These are phyloP conservation scores for Pichia paraexigua DNA, from an alignment of 805 yeast genomes.

Conservation along the genomic window DNA sequence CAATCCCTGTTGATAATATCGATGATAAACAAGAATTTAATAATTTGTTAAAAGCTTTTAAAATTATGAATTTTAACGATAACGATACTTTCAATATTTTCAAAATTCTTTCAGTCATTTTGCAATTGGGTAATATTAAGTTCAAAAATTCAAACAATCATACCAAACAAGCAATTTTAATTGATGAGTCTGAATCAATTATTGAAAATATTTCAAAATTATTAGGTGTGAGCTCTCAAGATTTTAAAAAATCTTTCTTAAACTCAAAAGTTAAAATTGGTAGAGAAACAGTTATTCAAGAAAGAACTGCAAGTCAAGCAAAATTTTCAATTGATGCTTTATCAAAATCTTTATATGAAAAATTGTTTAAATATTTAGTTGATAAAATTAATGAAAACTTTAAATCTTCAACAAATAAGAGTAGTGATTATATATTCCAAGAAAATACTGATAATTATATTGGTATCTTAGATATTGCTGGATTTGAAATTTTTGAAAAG, in stretches of 20 bases:
- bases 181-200: slow-evolving; percentile 39
- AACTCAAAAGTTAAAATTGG: slow-evolving; percentile 90
- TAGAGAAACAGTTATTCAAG: slow-evolving; percentile 71
- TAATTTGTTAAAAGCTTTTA: slow-evolving; percentile 56
- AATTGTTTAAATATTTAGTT: slow-evolving; percentile 71
- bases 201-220: slow-evolving; percentile 47
- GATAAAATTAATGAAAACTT: slow-evolving; percentile 65
- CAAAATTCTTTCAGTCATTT: slow-evolving; percentile 60
- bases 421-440: background rate
- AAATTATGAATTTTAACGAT: slow-evolving; percentile 59
- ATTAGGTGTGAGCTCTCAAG: slow-evolving; percentile 49
- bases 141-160: slow-evolving; percentile 48
- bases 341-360: slow-evolving; percentile 80
- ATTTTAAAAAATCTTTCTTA: slow-evolving; percentile 52
- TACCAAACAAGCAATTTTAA: slow-evolving; percentile 68
- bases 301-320: slow-evolving; percentile 73
- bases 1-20: slow-evolving; percentile 55
- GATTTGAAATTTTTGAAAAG: slow-evolving; percentile 50
- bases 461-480: slow-evolving; percentile 56
- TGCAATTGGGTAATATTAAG: slow-evolving; percentile 80
- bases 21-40: slow-evolving; percentile 68
- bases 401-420: background rate
- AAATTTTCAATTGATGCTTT: slow-evolving; percentile 77
- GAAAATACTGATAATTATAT: slow-evolving; percentile 31
- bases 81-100: slow-evolving; percentile 52